Base-by-base conservation (phyloP, 768 basidiomycete genomes). In the Agaricus bisporus region DNA sequence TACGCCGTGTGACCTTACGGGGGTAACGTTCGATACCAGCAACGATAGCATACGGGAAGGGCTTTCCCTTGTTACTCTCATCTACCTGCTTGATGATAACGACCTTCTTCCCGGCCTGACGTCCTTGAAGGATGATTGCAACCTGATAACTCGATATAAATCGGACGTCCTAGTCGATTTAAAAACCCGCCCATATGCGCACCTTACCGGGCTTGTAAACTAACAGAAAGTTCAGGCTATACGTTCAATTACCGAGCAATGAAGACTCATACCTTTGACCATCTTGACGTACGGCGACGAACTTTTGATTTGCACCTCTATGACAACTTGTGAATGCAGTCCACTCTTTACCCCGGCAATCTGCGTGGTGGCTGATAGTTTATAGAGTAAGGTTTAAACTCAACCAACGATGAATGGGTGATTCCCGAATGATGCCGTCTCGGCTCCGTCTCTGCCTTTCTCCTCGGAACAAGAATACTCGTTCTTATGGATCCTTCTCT, bases 101-200 rank as follows among this genome's bases (percentile, higher is more conserved):
- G 62, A 98, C 95, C 81, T 99, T 99, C 80, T 91, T 93, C 68
- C 97, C 97, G 61, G 97, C 97, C 72, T 98, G 97, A 69, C 97
- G 94, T 69, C 97, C 97, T 76, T 94, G 91, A 69, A 98, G 91
- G 72, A 98, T 85, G 76, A 98, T 94, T 61, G 91, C 92, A 63
- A 95, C 91, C 90, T 92, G 48, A 42, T 48, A 17, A 14, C 26
- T 32, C 38, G n/a, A 39, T 41, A 25, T 46, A 48, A 49, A 41
- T 14, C 20, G 11, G 25, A 35, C 49, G 37, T 17, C 42, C 17
- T 22, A 8, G 43, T 32, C 41, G 36, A 41, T 32, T 32, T 3
- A 8, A 17, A 39, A 38, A 48, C 9, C 25, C 32, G 28, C 44
- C 37, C 41, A 11, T 18, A 5, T 32, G 57, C 61, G 52, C 64